Evolutionary conservation across 2,329 filamentous ascomycete genomes (phyloP), one percentile per base, ranked within the genome.

Genomic region (Tolypocladium inflatum): DNA sequence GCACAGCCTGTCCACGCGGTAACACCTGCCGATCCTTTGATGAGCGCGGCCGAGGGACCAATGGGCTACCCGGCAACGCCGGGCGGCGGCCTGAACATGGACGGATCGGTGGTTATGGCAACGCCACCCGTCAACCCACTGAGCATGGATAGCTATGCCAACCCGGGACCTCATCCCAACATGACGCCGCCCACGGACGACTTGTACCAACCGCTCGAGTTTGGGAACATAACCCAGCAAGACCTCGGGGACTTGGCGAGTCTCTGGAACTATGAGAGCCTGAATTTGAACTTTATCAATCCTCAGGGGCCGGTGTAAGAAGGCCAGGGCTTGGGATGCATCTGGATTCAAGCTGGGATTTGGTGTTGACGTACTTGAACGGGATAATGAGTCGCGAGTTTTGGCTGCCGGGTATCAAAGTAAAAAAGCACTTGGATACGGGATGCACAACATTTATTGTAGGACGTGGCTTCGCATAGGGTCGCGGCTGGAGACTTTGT

Each of bases 261-360:
- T 8, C 56, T 72, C 26, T 73, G 70, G 71, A 66, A 73, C 52
- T 71, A 71, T 43, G 65, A 70, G 58, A 68, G 66, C 26, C 60
- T 73, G 50, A 67, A 72, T 53, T 63, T 72, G 42, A 60, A 64
- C 53, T 72, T 72, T 23, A 64, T 70, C 37, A 59, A 58, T n/a
- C 57, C 62, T 2, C 58, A 42, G n/a, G 57, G 55, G n/a, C 33
- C 21, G 10, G 26, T 43, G 4, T 57, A 30, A 8, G 50, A n/a
- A 33, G 41, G 11, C 19, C 5, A 19, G 26, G 23, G 15, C 5
- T 33, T 4, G 26, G 8, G 23, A 50, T 33, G 45, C 7, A n/a
- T 50, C 1, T 1, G 5, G 37, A 5, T 17, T 17, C 4, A 17
- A 17, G 37, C 11, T 15, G 35, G 35, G 35, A 37, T 37, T 4